Evolutionary conservation across 2,329 filamentous ascomycete genomes (phyloP).

Genomic region (Mycogone perniciosa): DNA sequence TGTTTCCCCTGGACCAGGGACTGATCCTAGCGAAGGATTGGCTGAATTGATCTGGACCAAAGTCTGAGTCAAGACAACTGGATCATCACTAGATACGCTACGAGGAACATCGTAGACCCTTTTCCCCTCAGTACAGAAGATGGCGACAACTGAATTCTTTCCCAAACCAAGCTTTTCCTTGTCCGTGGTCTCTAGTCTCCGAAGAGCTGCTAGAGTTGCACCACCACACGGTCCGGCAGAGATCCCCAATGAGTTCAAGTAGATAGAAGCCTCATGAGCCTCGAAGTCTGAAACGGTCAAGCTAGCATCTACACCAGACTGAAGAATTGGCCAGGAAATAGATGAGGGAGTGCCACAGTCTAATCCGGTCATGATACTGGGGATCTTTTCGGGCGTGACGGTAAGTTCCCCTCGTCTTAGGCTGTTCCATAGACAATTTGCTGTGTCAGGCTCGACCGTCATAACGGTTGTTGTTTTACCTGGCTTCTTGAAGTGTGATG

Average conservation of each 20-base stretch:
- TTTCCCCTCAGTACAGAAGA: slow-evolving; percentile 56
- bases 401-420: slow-evolving; percentile 41
- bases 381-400: slow-evolving; percentile 45
- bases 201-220: slow-evolving; percentile 51
- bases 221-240: slow-evolving; percentile 58
- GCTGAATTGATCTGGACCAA: slow-evolving; percentile 45
- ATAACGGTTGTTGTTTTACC: slow-evolving; percentile 38
- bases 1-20: slow-evolving; percentile 39
- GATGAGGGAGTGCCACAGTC: slow-evolving; percentile 64
- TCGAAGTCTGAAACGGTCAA: slow-evolving; percentile 57
- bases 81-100: slow-evolving; percentile 35
- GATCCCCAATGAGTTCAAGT: slow-evolving; percentile 43
- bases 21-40: slow-evolving; percentile 36
- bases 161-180: slow-evolving; percentile 32
- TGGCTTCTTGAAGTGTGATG: slow-evolving; percentile 53
- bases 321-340: slow-evolving; percentile 57
- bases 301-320: slow-evolving; percentile 52
- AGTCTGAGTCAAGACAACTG: slow-evolving; percentile 35
- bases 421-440: slow-evolving; percentile 50
- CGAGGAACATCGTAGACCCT: slow-evolving; percentile 45
- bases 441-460: slow-evolving; percentile 63
- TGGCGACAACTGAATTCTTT: slow-evolving; percentile 50
- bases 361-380: slow-evolving; percentile 69
- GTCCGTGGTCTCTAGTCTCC: slow-evolving; percentile 34
- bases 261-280: slow-evolving; percentile 50